Evolutionary conservation across 371 early-diverging fungal genomes (phyloP).

Genomic region (Rhizopus sp.): DNA sequence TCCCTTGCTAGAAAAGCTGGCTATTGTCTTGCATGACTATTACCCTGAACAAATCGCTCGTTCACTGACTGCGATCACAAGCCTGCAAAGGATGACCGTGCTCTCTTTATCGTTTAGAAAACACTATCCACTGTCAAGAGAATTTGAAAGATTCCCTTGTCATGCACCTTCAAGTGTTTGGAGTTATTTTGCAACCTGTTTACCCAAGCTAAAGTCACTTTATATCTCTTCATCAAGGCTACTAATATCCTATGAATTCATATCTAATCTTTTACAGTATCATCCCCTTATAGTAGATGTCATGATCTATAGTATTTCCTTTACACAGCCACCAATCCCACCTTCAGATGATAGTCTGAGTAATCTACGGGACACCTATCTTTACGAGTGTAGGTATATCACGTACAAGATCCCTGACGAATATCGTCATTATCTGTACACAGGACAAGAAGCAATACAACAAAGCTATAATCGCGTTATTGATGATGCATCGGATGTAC

Average conservation of each 20-base stretch:
- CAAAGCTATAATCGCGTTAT: slow-evolving; percentile 32
- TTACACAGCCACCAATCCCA: background rate
- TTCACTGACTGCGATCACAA: slow-evolving; percentile 20
- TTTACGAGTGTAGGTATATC: slow-evolving; percentile 10
- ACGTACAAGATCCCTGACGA: slow-evolving; percentile 8
- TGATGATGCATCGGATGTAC: slow-evolving; percentile 27
- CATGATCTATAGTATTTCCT: slow-evolving; percentile 42
- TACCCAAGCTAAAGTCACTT: slow-evolving; percentile 27
- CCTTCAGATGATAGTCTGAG: background rate
- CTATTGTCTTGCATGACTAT: slow-evolving; percentile 41
- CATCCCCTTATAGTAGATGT: slow-evolving; percentile 20
- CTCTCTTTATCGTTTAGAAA: slow-evolving; percentile 42
- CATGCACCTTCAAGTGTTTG: slow-evolving; percentile 34
- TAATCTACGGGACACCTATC: slow-evolving; percentile 6
- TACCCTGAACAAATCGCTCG: slow-evolving; percentile 24
- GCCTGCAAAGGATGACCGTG: slow-evolving; percentile 21
- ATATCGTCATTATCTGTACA: slow-evolving; percentile 13
- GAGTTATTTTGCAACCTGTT: slow-evolving; percentile 27
- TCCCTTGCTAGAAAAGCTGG: slow-evolving; percentile 34
- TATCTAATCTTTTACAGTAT: slow-evolving; percentile 22
- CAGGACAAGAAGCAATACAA: slow-evolving; percentile 27
- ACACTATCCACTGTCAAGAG: slow-evolving; percentile 24
- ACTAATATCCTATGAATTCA: slow-evolving; percentile 27
- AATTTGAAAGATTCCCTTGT: slow-evolving; percentile 35
- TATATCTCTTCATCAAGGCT: slow-evolving; percentile 38